Conservation (phyloP, 495 filamentous ascomycete genomes). For the Aspergillus heteromorphus region DNA sequence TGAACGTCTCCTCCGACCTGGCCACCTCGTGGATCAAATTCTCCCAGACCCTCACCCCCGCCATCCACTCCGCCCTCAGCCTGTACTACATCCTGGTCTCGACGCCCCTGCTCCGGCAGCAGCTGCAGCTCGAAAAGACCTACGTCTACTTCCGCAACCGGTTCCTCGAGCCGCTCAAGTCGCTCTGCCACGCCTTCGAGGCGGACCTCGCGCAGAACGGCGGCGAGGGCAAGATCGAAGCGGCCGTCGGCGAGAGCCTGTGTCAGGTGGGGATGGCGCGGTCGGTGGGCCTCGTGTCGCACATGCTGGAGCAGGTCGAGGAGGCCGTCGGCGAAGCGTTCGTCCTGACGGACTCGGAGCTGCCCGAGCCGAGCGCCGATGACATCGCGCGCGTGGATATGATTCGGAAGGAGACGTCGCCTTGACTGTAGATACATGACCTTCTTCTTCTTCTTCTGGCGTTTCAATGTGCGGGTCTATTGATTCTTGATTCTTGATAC, state of each 20-base stretch:
- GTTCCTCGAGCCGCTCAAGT: constrained; percentile 32
- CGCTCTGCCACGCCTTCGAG: constrained; percentile 30
- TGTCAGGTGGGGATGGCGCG: constrained; percentile 32
- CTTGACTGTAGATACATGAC: neutral
- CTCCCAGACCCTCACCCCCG: constrained; percentile 31
- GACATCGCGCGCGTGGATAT: constrained; percentile 26
- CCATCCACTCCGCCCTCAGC: constrained; percentile 39
- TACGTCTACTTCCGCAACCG: constrained; percentile 32
- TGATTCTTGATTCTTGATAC: too few relatives aligned
- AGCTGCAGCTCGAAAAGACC: constrained; percentile 35
- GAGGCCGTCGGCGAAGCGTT: constrained; percentile 30
- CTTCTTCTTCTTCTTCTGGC: too few relatives aligned
- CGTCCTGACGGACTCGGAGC: constrained; percentile 26
- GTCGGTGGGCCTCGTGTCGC: constrained; percentile 33
- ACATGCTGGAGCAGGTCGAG: constrained; percentile 36
- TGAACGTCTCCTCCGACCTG: constrained; percentile 27
- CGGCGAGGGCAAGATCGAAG: constrained; percentile 36
- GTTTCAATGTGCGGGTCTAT: neutral
- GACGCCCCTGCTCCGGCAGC: constrained; percentile 22
- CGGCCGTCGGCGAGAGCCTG: constrained; percentile 36
- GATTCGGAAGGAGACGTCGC: constrained; percentile 25
- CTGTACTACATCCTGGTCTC: constrained; percentile 43
- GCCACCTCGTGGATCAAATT: constrained; percentile 33
- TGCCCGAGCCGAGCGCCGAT: constrained; percentile 25
- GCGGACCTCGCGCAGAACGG: constrained; percentile 31